Percentiles rank a stretch among this genome's conserved stretches.
Conservation (phyloP, 495 filamentous ascomycete species). For the Talaromyces nanjingensis region DNA sequence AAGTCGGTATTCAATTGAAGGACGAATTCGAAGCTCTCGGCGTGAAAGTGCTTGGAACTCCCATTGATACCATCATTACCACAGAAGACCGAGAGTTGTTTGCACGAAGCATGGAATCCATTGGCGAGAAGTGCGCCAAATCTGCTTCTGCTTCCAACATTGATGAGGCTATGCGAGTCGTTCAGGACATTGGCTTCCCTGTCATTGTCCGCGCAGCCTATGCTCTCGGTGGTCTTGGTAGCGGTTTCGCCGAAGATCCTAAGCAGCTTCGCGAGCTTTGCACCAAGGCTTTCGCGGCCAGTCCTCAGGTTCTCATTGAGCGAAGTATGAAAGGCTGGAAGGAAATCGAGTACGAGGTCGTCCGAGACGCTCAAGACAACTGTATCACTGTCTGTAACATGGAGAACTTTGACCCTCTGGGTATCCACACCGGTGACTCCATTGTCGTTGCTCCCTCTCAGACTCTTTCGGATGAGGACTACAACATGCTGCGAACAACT, state of each 20-base stretch:
- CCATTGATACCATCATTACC: constrained; percentile 95
- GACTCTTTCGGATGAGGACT: constrained; percentile 95
- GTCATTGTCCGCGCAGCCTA: constrained; percentile 97
- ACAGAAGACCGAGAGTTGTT: constrained; percentile 97
- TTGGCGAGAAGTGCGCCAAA: constrained; percentile 95
- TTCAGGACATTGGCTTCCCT: constrained; percentile 86
- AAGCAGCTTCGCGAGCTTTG: constrained; percentile 84
- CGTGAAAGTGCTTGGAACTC: constrained; percentile 90
- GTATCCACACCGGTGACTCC: constrained; percentile 96
- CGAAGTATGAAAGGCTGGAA: constrained; percentile 99
- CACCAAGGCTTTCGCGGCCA: constrained; percentile 88
- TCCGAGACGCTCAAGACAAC: constrained; percentile 92
- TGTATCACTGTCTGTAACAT: constrained; percentile 99
- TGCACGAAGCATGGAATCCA: constrained; percentile 95
- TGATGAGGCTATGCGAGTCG: constrained; percentile 76
- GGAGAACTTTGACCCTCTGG: constrained; percentile 98
- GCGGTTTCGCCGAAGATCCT: constrained; percentile 91
- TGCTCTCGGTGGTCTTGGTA: constrained; percentile 89
- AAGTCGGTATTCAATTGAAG: constrained; percentile 92
- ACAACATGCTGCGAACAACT: constrained; percentile 97
- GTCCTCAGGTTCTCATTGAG: constrained; percentile 93
- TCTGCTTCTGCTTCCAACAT: constrained; percentile 83
- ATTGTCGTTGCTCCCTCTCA: constrained; percentile 97
- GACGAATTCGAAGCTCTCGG: constrained; percentile 89
- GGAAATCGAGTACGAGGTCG: constrained; percentile 97